Base-by-base conservation (phyloP, 345 rosid species). In the Balakata baccata region DNA sequence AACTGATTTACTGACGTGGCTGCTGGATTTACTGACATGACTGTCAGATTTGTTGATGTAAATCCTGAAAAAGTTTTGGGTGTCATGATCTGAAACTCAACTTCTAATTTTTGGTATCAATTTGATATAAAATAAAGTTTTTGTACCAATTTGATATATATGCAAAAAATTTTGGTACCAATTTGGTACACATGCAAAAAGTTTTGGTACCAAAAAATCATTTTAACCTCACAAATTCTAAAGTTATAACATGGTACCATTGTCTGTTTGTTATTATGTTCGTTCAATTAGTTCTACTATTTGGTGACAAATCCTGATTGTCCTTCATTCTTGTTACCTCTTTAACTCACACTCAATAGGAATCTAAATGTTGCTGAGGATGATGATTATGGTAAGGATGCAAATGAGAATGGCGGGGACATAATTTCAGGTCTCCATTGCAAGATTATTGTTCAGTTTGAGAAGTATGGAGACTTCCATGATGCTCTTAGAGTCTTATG, bases 381-480 rank as follows among this genome's bases (percentile, higher is more conserved):
- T 62, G 84, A 86, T 78, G 89, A 83, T 29, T 29, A 1, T 52
- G 87, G 86, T 80, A 83, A 84, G 64, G 88, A 83, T 66, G 80
- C 74, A 22, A 88, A 86, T 13, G 90, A 78, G 71, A 88, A 81
- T 49, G 79, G 60, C 57, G 83, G 76, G 45, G 80, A 79, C 82
- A 69, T 94, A 34, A 87, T 87, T 77, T 84, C 97, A 56, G 97
- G 97, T 78, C 98, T 94, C 45, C 85, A 92, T 49, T 90, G 97
- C 86, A 94, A 90, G 80, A 87, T 92, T 67, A 89, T 94, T 66
- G 95, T 89, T 80, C 97, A 89, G 81, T 92, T 94, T 62, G 97
- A 94, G 86, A 89, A 85, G 74, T 77, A 85, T 72, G 54, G 50
- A 56, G 98, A 94, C 66, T 90, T 94, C 63, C 85, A 83, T 69